phyloP scores from a whole-genome alignment of 805 yeast genomes.

The Myxozyma geophila region DNA sequence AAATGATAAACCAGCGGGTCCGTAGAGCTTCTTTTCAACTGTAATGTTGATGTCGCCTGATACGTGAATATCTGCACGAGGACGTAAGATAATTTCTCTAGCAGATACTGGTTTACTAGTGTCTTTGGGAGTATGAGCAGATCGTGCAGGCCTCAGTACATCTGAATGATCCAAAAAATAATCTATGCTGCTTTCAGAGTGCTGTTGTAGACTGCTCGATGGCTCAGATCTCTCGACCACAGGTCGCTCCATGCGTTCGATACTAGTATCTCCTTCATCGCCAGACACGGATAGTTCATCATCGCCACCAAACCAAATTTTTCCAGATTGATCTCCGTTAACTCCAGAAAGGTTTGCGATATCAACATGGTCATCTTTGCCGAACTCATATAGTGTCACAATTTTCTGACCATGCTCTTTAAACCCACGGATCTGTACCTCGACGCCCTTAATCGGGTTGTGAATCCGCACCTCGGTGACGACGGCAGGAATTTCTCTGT shows the following conservation, averaged over 20 bases:
- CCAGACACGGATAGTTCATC: constrained; percentile 3
- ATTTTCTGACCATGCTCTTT: constrained; percentile 32
- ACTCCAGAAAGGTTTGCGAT: not conserved
- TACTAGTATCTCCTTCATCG: not conserved
- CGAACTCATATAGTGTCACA: constrained; percentile 27
- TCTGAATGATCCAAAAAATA: constrained; percentile 18
- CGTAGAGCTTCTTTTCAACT: constrained; percentile 33
- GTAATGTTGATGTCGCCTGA: constrained; percentile 37
- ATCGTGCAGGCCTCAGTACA: constrained; percentile 7
- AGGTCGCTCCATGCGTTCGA: not conserved
- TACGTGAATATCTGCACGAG: constrained; percentile 28
- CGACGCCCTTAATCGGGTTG: constrained; percentile 37
- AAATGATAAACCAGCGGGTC: constrained; percentile 33
- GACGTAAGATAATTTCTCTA: constrained; percentile 27
- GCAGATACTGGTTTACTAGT: constrained; percentile 5
- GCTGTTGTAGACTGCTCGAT: constrained; percentile 10
- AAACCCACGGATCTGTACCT: constrained; percentile 34
- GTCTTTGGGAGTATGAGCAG: not conserved
- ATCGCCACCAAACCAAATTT: constrained; percentile 1
- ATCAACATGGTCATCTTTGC: constrained; percentile 21
- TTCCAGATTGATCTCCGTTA: not conserved
- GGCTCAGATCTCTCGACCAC: constrained; percentile 1
- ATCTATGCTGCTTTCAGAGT: not conserved
- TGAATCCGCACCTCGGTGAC: constrained; percentile 34
- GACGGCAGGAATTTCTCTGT: constrained; percentile 33